Evolutionary conservation across 23 red algal genomes (phyloP).

Genomic region (Chondrus crispus): DNA sequence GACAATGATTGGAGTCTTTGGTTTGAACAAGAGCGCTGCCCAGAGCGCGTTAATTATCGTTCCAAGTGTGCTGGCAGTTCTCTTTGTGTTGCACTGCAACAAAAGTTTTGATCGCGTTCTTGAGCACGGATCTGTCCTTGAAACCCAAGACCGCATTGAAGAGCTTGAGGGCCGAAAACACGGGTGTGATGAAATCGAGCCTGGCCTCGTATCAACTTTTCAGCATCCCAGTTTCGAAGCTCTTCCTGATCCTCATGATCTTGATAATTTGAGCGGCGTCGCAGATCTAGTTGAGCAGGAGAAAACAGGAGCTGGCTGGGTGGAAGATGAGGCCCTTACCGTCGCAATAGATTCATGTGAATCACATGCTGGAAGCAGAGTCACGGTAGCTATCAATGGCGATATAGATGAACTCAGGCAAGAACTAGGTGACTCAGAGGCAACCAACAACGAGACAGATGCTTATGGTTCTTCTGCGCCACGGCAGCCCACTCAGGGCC

Average conservation of each 20-base stretch:
- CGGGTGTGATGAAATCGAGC: conserved; percentile 40
- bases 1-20: conserved; percentile 66
- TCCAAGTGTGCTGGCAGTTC: conserved; percentile 30
- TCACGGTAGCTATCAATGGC: too few species aligned
- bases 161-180: conserved; percentile 31
- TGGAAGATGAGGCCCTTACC: too few species aligned
- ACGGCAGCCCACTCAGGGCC: too few species aligned
- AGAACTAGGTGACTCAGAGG: too few species aligned
- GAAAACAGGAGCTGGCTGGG: too few species aligned
- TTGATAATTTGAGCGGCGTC: conserved; percentile 65
- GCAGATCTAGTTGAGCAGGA: neutral
- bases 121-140: conserved; percentile 59
- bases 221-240: conserved; percentile 49
- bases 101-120: conserved; percentile 13
- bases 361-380: too few species aligned
- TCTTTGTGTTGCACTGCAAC: conserved; percentile 41
- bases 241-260: conserved; percentile 29
- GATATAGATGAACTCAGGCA: too few species aligned
- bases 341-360: too few species aligned
- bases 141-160: conserved; percentile 30
- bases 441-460: too few species aligned
- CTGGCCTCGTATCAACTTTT: conserved; percentile 38
- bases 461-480: too few species aligned
- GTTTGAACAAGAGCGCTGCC: conserved; percentile 43
- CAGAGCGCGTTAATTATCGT: conserved; percentile 34